phyloP scores from a whole-genome alignment of 2,329 filamentous ascomycete genomes.

The Hypoxylon sp. region DNA sequence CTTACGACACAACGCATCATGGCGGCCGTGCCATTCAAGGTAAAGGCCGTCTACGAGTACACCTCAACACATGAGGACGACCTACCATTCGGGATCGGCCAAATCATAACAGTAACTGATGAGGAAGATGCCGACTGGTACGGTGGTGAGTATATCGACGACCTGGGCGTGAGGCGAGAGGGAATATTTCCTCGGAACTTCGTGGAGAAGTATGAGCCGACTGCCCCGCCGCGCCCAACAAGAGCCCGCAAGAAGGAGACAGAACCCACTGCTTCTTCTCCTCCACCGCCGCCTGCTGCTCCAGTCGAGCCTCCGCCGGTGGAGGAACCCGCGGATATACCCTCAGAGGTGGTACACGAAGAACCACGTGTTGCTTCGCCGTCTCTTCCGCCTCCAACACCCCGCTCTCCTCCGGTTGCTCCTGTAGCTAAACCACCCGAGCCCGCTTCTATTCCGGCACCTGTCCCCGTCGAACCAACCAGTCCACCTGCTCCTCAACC shows the following conservation, averaged over 20 bases:
- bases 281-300: constrained; percentile 52
- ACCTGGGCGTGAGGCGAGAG: constrained; percentile 78
- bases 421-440: constrained; percentile 56
- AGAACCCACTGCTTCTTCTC: constrained; percentile 54
- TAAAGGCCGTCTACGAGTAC: constrained; percentile 97
- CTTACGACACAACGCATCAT: constrained; percentile 64
- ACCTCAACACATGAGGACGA: constrained; percentile 94
- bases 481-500: constrained; percentile 58
- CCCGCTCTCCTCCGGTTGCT: constrained; percentile 48
- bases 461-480: constrained; percentile 56
- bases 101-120: constrained; percentile 93
- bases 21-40: constrained; percentile 83
- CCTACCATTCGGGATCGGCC: constrained; percentile 84
- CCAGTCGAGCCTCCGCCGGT: constrained; percentile 47
- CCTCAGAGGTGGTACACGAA: constrained; percentile 47
- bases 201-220: constrained; percentile 95
- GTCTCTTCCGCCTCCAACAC: constrained; percentile 48
- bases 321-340: constrained; percentile 39
- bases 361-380: constrained; percentile 51
- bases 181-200: constrained; percentile 98
- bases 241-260: constrained; percentile 79
- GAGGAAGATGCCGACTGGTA: constrained; percentile 97
- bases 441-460: constrained; percentile 55
- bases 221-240: constrained; percentile 85
- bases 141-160: constrained; percentile 86